Conservation (phyloP, 1,139 yeast species). For the Geotrichum siamense region DNA sequence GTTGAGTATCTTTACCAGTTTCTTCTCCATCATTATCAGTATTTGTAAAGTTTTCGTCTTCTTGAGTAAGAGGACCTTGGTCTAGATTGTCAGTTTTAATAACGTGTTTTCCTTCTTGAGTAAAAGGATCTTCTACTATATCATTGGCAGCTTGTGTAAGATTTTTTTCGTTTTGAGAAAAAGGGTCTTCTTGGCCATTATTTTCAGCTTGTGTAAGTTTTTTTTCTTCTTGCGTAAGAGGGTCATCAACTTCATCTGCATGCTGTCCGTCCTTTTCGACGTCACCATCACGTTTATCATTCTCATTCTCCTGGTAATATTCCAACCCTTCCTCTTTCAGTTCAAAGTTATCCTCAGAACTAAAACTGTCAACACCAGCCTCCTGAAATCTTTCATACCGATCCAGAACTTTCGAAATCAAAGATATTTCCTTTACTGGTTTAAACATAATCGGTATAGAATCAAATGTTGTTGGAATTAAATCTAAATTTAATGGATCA, state of each 20-base stretch:
- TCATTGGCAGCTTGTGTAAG: background rate
- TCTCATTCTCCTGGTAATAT: too few species aligned
- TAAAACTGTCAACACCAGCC: background rate
- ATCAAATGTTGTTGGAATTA: slow-evolving; percentile 27
- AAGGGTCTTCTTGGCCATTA: background rate
- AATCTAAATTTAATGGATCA: background rate
- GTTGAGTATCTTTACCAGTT: background rate
- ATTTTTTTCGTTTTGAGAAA: slow-evolving; percentile 1
- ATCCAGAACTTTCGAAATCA: background rate
- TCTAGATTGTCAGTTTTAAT: background rate
- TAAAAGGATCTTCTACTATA: too few species aligned
- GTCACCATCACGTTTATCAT: background rate
- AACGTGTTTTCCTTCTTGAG: background rate
- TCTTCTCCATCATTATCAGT: background rate
- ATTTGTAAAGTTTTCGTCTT: background rate
- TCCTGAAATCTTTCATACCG: background rate
- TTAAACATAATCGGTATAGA: slow-evolving; percentile 24
- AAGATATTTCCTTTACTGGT: background rate
- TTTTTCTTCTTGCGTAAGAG: slow-evolving; percentile 1
- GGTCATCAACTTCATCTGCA: slow-evolving; percentile 1
- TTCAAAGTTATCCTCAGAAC: background rate
- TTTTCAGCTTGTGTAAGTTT: too few species aligned
- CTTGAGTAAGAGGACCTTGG: background rate
- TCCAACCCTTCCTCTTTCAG: too few species aligned
- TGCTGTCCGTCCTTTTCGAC: background rate